Conservation (phyloP, 2,329 filamentous ascomycete species). For the Stemphylium beticola region DNA sequence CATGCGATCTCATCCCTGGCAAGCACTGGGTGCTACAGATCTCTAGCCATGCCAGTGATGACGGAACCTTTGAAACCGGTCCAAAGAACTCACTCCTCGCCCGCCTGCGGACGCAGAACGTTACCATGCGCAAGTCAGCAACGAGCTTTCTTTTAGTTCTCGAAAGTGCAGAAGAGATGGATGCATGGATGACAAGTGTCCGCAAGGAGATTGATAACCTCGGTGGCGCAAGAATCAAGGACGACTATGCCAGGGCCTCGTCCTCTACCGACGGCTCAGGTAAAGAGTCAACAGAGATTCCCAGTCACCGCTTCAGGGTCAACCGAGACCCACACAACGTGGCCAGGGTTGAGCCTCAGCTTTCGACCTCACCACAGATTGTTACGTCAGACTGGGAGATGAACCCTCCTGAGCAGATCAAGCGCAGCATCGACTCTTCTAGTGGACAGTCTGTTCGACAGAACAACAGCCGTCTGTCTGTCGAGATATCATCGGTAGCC, state of each 20-base stretch:
- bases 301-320: conserved; percentile 48
- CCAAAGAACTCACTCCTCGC: conserved; percentile 68
- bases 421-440: conserved; percentile 39
- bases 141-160: conserved; percentile 75
- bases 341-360: conserved; percentile 42
- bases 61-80: conserved; percentile 54
- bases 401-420: conserved; percentile 31
- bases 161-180: conserved; percentile 75
- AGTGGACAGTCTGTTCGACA: conserved; percentile 37
- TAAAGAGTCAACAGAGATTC: conserved; percentile 34
- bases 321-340: conserved; percentile 44
- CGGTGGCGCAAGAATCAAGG: conserved; percentile 65
- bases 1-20: conserved; percentile 78
- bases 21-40: conserved; percentile 82
- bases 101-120: conserved; percentile 65
- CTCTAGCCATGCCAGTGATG: conserved; percentile 67
- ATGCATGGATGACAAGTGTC: conserved; percentile 73
- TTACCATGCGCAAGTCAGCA: conserved; percentile 61
- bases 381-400: conserved; percentile 42
- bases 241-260: conserved; percentile 36
- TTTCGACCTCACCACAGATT: conserved; percentile 37
- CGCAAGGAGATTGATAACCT: conserved; percentile 73
- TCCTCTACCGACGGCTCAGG: conserved; percentile 37
- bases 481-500: conserved; percentile 44
- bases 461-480: conserved; percentile 39